Base-by-base conservation (phyloP, 306 rosid genomes). In the Lathyrus tuberosus region DNA sequence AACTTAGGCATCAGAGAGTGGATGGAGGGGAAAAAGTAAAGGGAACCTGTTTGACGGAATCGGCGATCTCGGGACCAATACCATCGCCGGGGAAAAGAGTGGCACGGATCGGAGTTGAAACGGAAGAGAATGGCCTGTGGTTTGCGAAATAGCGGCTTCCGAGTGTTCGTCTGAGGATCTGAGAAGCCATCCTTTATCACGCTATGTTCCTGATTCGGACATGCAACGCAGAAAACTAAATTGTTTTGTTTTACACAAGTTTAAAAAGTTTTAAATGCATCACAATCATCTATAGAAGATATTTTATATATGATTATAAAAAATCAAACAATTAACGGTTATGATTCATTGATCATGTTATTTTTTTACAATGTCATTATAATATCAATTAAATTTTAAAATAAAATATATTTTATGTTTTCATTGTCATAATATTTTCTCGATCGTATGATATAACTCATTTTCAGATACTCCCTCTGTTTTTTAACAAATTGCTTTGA, bases 21-120 rank as follows among this genome's bases (percentile, higher is more conserved):
- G 52, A 5, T 24, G 37, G 33, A 59, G 6, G 6, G 8, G 35
- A 24, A 8, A 15, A 6, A 1, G 52, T 6, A 15, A 15, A 10
- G 5, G 6, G 67, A 48, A 93, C 97, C 97, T 93, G 81, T 75
- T 90, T 93, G 79, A 93, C 97, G 78, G 98, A 88, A 30, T 90
- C 92, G 46, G 98, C 78, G 80, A 93, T 93, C 87, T 95, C 97
- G 52, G 98, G 98, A 33, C 98, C 98, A 47, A 93, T 93, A 31
- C 98, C 98, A 76, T 93, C 98, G 67, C 98, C 97, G 68, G 97
- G 98, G 75, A 93, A 91, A 70, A 95, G 99, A 60, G 99, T 95
- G 76, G 92, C 99, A 0, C 82, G 86, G 86, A 95, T 95, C 81
- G 88, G 83, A 53, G 83, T 52, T 46, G 95, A 41, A 6, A 62